Evolutionary conservation across 2,329 filamentous ascomycete species (phyloP).

Genomic region (Arthrobotrys pseudoclavata): DNA sequence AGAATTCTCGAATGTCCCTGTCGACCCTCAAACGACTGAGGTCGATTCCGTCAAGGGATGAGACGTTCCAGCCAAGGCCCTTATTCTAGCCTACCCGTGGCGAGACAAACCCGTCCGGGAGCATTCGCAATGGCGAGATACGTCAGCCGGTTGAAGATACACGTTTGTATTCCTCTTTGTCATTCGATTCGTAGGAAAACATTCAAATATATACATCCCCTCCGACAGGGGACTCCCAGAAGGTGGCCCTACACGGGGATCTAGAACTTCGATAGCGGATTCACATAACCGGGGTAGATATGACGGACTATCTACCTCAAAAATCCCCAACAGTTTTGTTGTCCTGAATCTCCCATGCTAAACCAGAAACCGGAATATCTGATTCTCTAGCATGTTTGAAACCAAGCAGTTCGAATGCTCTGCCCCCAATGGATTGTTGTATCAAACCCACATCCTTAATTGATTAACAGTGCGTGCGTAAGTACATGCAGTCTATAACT

Average conservation of each 20-base stretch:
- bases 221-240: not conserved
- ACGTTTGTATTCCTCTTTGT: not conserved
- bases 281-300: not conserved
- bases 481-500: too few relatives aligned
- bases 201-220: not conserved
- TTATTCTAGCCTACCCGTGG: conserved; percentile 17
- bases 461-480: too few relatives aligned
- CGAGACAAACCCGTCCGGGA: not conserved
- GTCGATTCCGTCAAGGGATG: not conserved
- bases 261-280: not conserved
- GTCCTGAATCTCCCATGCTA: not conserved
- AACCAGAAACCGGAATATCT: not conserved
- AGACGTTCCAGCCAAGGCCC: conserved; percentile 8
- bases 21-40: not conserved
- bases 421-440: too few relatives aligned
- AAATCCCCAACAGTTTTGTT: not conserved
- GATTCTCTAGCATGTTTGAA: not conserved
- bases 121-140: not conserved
- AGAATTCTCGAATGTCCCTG: not conserved
- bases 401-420: not conserved
- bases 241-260: not conserved
- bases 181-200: not conserved
- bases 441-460: too few relatives aligned
- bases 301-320: not conserved
- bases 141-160: not conserved